These are phyloP conservation scores for Yarrowia sp. DNA, from an alignment of 805 yeast genomes.

Conservation along the genomic window DNA sequence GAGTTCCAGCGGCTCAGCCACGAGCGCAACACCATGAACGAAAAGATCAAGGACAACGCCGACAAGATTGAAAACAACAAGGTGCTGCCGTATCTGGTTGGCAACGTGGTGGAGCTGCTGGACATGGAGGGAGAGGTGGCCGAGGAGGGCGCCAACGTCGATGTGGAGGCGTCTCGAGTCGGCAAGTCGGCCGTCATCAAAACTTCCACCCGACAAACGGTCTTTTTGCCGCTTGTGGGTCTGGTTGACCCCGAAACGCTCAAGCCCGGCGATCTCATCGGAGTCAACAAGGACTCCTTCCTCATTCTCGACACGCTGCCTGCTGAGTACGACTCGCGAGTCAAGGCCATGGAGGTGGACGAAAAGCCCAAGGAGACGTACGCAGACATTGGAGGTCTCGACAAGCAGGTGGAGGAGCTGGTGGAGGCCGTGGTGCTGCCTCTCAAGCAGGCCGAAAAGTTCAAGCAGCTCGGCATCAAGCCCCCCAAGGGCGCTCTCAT, in stretches of 20 bases:
- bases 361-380: conserved; percentile 98
- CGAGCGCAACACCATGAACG: conserved; percentile 89
- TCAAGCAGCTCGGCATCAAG: conserved; percentile 87
- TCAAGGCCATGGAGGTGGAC: conserved; percentile 98
- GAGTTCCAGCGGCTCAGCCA: conserved; percentile 87
- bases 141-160: conserved; percentile 93
- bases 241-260: conserved; percentile 86
- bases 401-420: conserved; percentile 95
- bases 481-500: conserved; percentile 98
- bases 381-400: conserved; percentile 96
- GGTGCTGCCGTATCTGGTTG: conserved; percentile 93
- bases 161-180: conserved; percentile 80
- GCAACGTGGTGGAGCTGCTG: conserved; percentile 90
- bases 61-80: conserved; percentile 94
- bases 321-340: conserved; percentile 95
- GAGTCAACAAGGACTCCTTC: conserved; percentile 96
- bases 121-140: conserved; percentile 75
- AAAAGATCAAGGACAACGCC: conserved; percentile 90
- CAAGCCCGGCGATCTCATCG: conserved; percentile 96
- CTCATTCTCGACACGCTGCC: conserved; percentile 91
- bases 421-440: conserved; percentile 98
- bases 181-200: conserved; percentile 98
- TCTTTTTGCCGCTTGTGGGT: conserved; percentile 92
- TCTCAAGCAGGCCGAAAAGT: conserved; percentile 96
- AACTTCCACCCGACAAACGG: conserved; percentile 96